Percentiles rank a stretch among this genome's conserved stretches.
phyloP scores from a whole-genome alignment of 179 eudicot species.

The Beta macrorhiza region DNA sequence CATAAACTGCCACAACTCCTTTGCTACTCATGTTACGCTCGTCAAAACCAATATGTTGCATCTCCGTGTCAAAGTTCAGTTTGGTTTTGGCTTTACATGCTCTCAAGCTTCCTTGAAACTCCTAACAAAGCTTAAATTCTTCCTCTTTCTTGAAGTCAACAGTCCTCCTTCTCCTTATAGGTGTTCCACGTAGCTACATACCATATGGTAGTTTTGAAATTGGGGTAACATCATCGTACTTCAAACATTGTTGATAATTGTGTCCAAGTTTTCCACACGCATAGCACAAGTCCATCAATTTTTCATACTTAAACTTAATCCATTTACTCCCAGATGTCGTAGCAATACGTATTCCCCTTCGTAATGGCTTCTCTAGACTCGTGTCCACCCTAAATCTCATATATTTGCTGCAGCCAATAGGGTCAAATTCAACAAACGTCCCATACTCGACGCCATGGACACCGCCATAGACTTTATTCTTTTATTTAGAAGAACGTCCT shows the following conservation, averaged over 20 bases:
- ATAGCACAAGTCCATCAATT: neutral
- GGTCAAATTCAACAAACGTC: too few relatives aligned
- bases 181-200: neutral
- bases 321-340: too few relatives aligned
- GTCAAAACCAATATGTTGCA: too few relatives aligned
- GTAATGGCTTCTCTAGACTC: too few relatives aligned
- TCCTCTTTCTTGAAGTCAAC: neutral
- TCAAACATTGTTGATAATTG: neutral
- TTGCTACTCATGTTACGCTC: too few relatives aligned
- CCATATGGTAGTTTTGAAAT: neutral
- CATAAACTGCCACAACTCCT: too few relatives aligned
- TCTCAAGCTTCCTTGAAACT: neutral
- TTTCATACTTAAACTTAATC: neutral
- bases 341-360: neutral
- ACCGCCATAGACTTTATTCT: too few relatives aligned
- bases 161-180: neutral
- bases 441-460: too few relatives aligned
- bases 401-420: too few relatives aligned
- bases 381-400: too few relatives aligned
- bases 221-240: neutral
- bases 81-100: neutral
- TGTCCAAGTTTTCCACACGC: slow-evolving; percentile 2
- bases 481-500: too few relatives aligned
- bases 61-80: too few relatives aligned
- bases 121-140: neutral